Evolutionary conservation across 768 basidiomycete genomes (phyloP), one percentile per base, ranked within the genome.

Genomic region (Albatrellus ellisii): DNA sequence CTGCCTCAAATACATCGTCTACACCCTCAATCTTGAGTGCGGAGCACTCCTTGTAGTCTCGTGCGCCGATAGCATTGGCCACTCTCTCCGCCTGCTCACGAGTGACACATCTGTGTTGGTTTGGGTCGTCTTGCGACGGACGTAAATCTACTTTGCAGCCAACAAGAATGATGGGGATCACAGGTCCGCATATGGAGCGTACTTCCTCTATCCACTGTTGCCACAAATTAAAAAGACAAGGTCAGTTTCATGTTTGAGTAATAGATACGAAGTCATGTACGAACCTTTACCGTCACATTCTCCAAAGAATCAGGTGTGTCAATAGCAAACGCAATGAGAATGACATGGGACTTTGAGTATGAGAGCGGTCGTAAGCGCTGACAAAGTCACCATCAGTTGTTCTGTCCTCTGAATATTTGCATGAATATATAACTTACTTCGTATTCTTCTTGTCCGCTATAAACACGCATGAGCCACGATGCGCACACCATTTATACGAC

Each of bases 271-370:
- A 6, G 20, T 41, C 15, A 29, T 15, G 10, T 1, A 43, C 65
- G 43, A 55, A 82, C 91, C 76, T 98, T 98, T 49, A 80, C 79
- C 17, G 79, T 72, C 17, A 98, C 94, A 65, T 98, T 97, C 51
- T 98, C 92, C 44, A 98, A 67, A 28, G 90, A 94, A 64, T 98
- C 95, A 18, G 89, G 90, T 27, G 90, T 90, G 63, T 97, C 94
- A 54, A 98, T 78, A 38, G 89, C 76, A 59, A 92, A 99, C 34
- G 92, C 92, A 56, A 99, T 98, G 50, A 99, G 77, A 58, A 99
- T 95, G 55, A 99, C 88, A 62, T 99, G 95, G 46, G 94, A 95
- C 67, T 95, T 89, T 41, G 91, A 90, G 63, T 98, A 98, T 36
- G 91, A 95, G 62, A 99, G 76, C 36, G 95, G 95, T 52, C 95